Percentiles rank a stretch among this genome's conserved stretches.
These are phyloP conservation scores for Tylopilus felleus DNA, from an alignment of 768 basidiomycete species.

Conservation along the genomic window DNA sequence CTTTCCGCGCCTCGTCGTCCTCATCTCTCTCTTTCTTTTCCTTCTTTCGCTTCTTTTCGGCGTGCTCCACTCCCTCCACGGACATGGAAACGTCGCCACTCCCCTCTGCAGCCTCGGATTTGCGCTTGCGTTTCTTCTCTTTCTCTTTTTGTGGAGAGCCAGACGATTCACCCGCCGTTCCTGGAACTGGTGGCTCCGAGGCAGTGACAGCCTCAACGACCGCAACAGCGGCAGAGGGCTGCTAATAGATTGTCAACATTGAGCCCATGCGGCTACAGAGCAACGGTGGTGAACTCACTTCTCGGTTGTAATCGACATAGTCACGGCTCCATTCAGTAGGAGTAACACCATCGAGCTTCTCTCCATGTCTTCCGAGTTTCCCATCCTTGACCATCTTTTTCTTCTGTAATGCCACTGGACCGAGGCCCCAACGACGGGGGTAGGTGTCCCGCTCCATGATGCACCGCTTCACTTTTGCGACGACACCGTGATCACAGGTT, in stretches of 20 bases:
- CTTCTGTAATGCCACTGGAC: conserved; percentile 95
- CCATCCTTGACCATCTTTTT: conserved; percentile 99
- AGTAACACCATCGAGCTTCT: conserved; percentile 82
- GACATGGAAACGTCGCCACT: conserved; percentile 44
- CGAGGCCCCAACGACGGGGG: conserved; percentile 96
- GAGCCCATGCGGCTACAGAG: background rate
- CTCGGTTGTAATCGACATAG: conserved; percentile 90
- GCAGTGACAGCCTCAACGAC: conserved; percentile 20
- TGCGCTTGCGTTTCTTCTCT: conserved; percentile 86
- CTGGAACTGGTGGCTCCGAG: conserved; percentile 27
- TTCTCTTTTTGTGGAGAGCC: conserved; percentile 45
- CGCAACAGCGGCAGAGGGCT: conserved; percentile 37
- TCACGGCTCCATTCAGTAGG: conserved; percentile 89
- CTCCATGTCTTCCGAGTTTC: conserved; percentile 92
- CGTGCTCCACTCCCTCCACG: conserved; percentile 44
- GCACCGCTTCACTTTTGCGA: conserved; percentile 98
- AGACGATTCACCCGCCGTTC: conserved; percentile 32
- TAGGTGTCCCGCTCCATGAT: conserved; percentile 99
- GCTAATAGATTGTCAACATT: conserved; percentile 25
- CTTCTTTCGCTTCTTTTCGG: conserved; percentile 60
- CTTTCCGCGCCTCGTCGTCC: conserved; percentile 59
- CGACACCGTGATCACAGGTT: conserved; percentile 97
- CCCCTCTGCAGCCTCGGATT: conserved; percentile 52
- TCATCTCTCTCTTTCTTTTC: conserved; percentile 51
- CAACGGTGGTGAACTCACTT: conserved; percentile 37